Evolutionary conservation across 106 monocot species (phyloP).

Genomic region (Alisma plantagoaquatica): DNA sequence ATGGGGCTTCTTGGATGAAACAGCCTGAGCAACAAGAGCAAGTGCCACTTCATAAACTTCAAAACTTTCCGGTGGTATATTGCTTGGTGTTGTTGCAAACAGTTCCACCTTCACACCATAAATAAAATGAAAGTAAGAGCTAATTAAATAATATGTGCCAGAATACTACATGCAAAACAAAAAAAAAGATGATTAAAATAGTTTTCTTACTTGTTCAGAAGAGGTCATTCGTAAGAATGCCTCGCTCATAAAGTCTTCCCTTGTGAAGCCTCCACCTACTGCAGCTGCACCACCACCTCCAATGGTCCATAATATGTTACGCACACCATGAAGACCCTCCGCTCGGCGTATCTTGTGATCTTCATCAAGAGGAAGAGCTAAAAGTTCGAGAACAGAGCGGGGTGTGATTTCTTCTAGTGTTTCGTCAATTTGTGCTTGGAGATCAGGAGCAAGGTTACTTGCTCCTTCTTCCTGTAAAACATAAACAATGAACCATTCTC

Average conservation of each 20-base stretch:
- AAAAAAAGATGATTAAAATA: too few relatives aligned
- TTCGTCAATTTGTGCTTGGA: slow-evolving; percentile 76
- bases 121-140: slow-evolving; percentile 7
- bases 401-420: slow-evolving; percentile 93
- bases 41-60: slow-evolving; percentile 82
- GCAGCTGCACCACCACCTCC: slow-evolving; percentile 67
- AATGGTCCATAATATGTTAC: slow-evolving; percentile 82
- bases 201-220: slow-evolving; percentile 85
- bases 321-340: slow-evolving; percentile 66
- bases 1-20: slow-evolving; percentile 55
- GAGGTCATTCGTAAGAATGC: slow-evolving; percentile 74
- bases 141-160: background rate
- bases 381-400: slow-evolving; percentile 69
- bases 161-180: too few relatives aligned
- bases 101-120: slow-evolving; percentile 63
- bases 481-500: too few relatives aligned
- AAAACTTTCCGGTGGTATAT: slow-evolving; percentile 76
- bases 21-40: slow-evolving; percentile 73
- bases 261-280: slow-evolving; percentile 79
- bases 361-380: slow-evolving; percentile 72
- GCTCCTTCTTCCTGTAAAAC: slow-evolving; percentile 82
- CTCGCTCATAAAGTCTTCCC: slow-evolving; percentile 83
- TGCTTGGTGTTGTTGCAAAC: slow-evolving; percentile 65
- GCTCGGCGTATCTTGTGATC: slow-evolving; percentile 49
- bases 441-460: slow-evolving; percentile 78